Base-by-base conservation (phyloP, 2,329 filamentous ascomycete genomes). In the Ophiostoma angusticollis region DNA sequence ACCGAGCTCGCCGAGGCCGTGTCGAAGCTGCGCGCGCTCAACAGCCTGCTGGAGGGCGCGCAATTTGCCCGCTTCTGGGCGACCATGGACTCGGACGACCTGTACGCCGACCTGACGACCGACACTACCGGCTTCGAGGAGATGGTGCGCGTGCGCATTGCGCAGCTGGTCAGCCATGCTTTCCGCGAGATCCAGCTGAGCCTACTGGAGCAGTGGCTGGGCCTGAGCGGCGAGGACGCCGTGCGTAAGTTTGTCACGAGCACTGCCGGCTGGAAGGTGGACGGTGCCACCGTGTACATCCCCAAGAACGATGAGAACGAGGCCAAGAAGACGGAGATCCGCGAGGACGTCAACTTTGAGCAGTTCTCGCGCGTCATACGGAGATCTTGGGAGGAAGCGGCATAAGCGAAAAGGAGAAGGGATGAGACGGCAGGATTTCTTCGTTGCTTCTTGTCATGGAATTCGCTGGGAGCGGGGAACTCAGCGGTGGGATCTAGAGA, bases 101-200 rank as follows among this genome's bases (percentile, higher is more conserved):
- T 95, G 41, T 96, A 93, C 65, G 87, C 89, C 45, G 91, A 98
- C 58, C 68, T 98, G 50, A 85, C 89, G 44, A 91, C 89, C 52
- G 93, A 98, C 54, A 87, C 96, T 37, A 73, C 78, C 32, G 91
- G 87, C 28, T 98, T 98, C 58, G 91, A 98, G 69, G 89, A 96
- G 58, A 68, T 89, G 44, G 80, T 98, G 65, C 80, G 91, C 49
- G 73, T 93, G 49, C 77, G 84, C 52, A 96, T 98, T 56, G 87
- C 86, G 37, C 75, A 81, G 32, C 84, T 93, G 43, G 78, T 95
- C 49, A 83, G 82, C 51, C 81, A 87, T 61, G 72, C 80, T 16
- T 85, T 80, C 60, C 74, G 84, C 45, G 80, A 84, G 65, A 67
- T 89, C 51, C 68, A 74, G 52, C 62, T 80, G 37, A 61, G 68